Percentiles rank a stretch among this genome's conserved stretches.
These are phyloP conservation scores for Neopestalotiopsis clavispora DNA, from an alignment of 2,329 filamentous ascomycete species.

Conservation along the genomic window DNA sequence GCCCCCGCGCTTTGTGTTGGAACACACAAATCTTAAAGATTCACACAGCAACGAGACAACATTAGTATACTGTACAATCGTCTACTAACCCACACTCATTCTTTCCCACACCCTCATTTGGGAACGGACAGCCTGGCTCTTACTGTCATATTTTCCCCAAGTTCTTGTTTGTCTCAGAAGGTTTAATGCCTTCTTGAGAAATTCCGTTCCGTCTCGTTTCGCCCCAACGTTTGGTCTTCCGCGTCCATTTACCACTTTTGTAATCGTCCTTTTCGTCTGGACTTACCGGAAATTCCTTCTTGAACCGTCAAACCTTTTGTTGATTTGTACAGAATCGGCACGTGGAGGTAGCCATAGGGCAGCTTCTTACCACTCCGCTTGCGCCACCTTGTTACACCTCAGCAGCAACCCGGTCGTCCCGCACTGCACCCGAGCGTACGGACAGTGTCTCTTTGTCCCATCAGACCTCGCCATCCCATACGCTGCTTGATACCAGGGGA, in stretches of 20 bases:
- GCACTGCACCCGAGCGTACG: not conserved
- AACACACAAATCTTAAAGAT: not conserved
- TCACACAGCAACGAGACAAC: not conserved
- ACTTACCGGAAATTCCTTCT: not conserved
- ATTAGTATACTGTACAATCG: too few species aligned
- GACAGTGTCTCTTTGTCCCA: not conserved
- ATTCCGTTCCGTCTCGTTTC: not conserved
- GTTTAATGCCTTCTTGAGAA: not conserved
- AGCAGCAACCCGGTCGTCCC: slow-evolving; percentile 4
- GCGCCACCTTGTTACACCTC: slow-evolving; percentile 15
- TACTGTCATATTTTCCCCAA: not conserved
- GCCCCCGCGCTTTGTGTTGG: not conserved
- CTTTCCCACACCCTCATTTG: too few species aligned
- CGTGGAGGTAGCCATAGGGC: not conserved
- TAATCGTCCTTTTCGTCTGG: not conserved
- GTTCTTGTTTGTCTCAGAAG: not conserved
- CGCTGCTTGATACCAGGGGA: not conserved
- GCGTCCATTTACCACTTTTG: not conserved
- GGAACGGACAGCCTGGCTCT: not conserved
- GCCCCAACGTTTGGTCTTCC: not conserved
- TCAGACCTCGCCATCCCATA: not conserved
- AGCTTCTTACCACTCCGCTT: slow-evolving; percentile 1
- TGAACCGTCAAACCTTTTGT: not conserved
- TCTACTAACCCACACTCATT: not conserved
- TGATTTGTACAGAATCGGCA: not conserved